A percentile compares a stretch with the other conserved stretches of the same genome.
Conservation (phyloP, 805 yeast genomes). For the Danielia oregonensis region DNA sequence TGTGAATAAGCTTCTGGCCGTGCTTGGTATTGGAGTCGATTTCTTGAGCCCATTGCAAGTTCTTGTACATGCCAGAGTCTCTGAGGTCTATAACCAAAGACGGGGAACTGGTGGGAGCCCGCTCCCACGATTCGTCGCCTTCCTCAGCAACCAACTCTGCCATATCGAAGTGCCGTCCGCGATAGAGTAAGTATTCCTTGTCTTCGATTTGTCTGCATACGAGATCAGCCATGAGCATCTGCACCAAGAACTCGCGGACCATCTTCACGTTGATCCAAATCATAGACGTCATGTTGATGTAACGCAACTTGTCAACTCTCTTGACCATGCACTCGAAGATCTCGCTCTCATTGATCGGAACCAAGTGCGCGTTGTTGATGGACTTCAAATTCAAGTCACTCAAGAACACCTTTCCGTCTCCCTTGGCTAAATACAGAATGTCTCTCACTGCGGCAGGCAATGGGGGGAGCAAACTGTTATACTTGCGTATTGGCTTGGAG, state of each 20-base stretch:
- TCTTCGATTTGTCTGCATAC: conserved; percentile 4
- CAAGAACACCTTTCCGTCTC: conserved; percentile 30
- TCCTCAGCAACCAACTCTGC: conserved; percentile 5
- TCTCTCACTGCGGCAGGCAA: conserved; percentile 20
- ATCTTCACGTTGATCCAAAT: conserved; percentile 45
- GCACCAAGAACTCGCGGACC: conserved; percentile 29
- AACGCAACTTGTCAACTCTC: conserved; percentile 23
- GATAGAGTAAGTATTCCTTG: conserved; percentile 5
- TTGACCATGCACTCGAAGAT: conserved; percentile 17
- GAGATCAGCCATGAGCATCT: conserved; percentile 4
- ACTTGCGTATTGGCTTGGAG: conserved; percentile 29
- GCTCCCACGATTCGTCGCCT: background rate
- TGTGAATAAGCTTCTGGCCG: conserved; percentile 13
- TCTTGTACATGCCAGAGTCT: conserved; percentile 48
- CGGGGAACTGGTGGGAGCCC: background rate
- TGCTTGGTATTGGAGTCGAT: conserved; percentile 8
- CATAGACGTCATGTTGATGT: conserved; percentile 41
- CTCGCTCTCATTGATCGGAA: conserved; percentile 30
- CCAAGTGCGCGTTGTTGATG: conserved; percentile 29
- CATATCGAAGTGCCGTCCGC: conserved; percentile 4
- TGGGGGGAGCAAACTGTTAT: conserved; percentile 39
- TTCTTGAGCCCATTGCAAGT: conserved; percentile 42
- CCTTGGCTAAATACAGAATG: conserved; percentile 26
- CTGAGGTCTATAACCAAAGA: conserved; percentile 31
- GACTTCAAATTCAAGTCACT: conserved; percentile 41